These are phyloP conservation scores for Cryptococcus sp. DNA, from an alignment of 1,284 basidiomycete species.

Conservation along the genomic window DNA sequence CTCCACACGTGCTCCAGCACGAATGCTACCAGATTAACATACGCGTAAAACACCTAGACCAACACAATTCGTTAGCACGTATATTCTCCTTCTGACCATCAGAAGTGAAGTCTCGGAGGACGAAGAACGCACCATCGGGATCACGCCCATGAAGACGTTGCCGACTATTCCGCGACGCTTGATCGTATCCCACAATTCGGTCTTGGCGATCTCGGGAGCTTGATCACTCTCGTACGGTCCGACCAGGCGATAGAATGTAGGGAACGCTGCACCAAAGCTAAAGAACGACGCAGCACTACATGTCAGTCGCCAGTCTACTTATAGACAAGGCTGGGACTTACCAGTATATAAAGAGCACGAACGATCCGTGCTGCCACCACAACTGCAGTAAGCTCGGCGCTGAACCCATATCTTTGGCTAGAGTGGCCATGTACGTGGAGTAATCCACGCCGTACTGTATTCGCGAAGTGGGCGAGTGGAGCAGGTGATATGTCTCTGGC, in stretches of 20 bases:
- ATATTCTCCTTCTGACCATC: too few relatives aligned
- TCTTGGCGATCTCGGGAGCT: slow-evolving; percentile 59
- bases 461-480: slow-evolving; percentile 60
- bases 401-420: slow-evolving; percentile 65
- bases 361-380: slow-evolving; percentile 59
- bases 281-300: not conserved
- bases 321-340: slow-evolving; percentile 36
- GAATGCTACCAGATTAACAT: slow-evolving; percentile 50
- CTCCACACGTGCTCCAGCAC: slow-evolving; percentile 40
- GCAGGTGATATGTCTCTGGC: slow-evolving; percentile 62
- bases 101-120: not conserved
- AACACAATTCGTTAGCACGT: not conserved
- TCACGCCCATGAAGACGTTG: slow-evolving; percentile 65
- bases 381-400: slow-evolving; percentile 60
- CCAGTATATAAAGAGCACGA: slow-evolving; percentile 63
- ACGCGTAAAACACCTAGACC: slow-evolving; percentile 50
- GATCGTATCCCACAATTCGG: slow-evolving; percentile 68
- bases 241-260: slow-evolving; percentile 63
- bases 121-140: slow-evolving; percentile 57
- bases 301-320: not conserved
- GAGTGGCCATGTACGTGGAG: slow-evolving; percentile 61
- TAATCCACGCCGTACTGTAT: slow-evolving; percentile 63
- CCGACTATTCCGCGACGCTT: slow-evolving; percentile 61
- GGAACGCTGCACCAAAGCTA: slow-evolving; percentile 65
- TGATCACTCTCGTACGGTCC: slow-evolving; percentile 58